Evolutionary conservation across 169 alveolate genomes (phyloP).

Genomic region (Cryptosporidium baileyi): DNA sequence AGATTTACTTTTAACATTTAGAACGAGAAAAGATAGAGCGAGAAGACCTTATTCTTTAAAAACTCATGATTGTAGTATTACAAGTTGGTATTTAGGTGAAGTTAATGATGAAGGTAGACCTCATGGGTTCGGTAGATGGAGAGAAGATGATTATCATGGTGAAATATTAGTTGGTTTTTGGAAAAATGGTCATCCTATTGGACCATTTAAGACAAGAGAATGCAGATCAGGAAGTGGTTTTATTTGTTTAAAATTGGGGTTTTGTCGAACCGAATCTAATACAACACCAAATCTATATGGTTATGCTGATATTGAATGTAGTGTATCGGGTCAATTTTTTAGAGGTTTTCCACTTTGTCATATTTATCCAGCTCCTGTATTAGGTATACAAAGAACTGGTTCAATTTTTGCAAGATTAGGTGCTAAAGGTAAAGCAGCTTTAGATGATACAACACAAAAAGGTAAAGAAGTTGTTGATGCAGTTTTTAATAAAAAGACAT

Average conservation of each 20-base stretch:
- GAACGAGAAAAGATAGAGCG: constrained; percentile 59
- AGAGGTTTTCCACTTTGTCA: constrained; percentile 84
- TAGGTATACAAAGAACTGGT: constrained; percentile 25
- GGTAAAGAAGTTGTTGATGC: constrained; percentile 30
- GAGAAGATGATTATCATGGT: constrained; percentile 80
- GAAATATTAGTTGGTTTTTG: constrained; percentile 87
- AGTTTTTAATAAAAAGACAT: constrained; percentile 25
- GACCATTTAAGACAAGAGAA: constrained; percentile 86
- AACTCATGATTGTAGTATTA: constrained; percentile 43
- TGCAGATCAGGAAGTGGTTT: constrained; percentile 84
- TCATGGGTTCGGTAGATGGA: constrained; percentile 90
- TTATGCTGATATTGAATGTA: constrained; percentile 85
- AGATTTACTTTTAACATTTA: constrained; percentile 44
- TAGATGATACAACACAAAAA: constrained; percentile 65
- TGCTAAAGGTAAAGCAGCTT: constrained; percentile 67
- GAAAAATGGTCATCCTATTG: constrained; percentile 87
- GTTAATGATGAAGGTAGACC: constrained; percentile 82
- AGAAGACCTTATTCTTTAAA: constrained; percentile 51
- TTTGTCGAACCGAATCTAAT: constrained; percentile 17
- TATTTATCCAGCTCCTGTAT: constrained; percentile 72
- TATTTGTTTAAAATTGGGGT: constrained; percentile 77
- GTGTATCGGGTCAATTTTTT: constrained; percentile 83
- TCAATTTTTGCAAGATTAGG: constrained; percentile 57
- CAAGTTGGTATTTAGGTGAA: constrained; percentile 82
- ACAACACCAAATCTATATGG: constrained; percentile 70